phyloP scores from a whole-genome alignment of 106 monocot species.

The Platanthera guangdongensis region DNA sequence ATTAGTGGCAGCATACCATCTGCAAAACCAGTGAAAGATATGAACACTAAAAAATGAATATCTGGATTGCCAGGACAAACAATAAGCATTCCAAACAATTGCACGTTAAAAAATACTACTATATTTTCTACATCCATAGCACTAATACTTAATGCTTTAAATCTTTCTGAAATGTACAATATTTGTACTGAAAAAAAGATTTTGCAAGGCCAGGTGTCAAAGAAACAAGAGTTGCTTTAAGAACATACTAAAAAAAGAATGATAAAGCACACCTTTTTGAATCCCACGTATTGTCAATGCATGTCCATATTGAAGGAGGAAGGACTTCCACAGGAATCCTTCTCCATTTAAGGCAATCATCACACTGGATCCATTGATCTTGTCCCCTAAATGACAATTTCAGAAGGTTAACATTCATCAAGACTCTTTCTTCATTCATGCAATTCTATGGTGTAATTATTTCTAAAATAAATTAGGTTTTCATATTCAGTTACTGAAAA shows the following conservation, averaged over 20 bases:
- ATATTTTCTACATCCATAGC: background rate
- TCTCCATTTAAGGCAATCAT: conserved; percentile 86
- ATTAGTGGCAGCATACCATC: background rate
- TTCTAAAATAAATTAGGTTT: background rate
- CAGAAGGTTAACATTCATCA: background rate
- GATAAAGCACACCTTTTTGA: conserved; percentile 32
- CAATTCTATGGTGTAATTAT: background rate
- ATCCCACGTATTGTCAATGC: conserved; percentile 73
- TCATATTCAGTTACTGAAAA: too few species aligned
- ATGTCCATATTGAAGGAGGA: conserved; percentile 77
- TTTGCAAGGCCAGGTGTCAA: background rate
- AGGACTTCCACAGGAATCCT: conserved; percentile 66
- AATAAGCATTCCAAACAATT: background rate
- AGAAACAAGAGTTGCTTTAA: background rate
- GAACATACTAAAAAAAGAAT: background rate
- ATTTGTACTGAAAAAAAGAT: background rate
- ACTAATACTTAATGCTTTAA: background rate
- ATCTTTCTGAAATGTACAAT: background rate
- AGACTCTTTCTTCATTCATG: background rate
- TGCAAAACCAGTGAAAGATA: background rate
- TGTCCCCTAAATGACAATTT: conserved; percentile 36
- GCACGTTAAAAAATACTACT: background rate
- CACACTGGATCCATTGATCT: conserved; percentile 98
- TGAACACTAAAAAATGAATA: background rate
- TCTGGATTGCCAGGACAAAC: background rate